A percentile compares a stretch with the other conserved stretches of the same genome.
These are phyloP conservation scores for Botrytis hyacinthi DNA, from an alignment of 2,329 filamentous ascomycete genomes.

Conservation along the genomic window DNA sequence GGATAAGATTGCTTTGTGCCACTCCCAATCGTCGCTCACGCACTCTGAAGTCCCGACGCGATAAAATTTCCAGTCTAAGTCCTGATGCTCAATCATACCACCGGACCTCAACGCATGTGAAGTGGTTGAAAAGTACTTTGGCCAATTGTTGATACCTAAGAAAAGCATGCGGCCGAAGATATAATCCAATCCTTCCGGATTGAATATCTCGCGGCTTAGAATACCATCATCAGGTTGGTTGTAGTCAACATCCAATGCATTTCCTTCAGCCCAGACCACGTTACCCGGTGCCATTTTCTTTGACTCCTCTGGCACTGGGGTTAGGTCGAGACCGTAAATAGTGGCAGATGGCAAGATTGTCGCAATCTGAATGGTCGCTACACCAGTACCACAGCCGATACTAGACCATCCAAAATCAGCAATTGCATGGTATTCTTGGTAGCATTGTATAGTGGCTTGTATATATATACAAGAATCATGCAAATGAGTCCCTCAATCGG, in stretches of 20 bases:
- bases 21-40: slow-evolving; percentile 12
- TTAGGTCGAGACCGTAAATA: slow-evolving; percentile 14
- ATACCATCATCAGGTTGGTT: not conserved
- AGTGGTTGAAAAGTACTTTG: slow-evolving; percentile 11
- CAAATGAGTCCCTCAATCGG: not conserved
- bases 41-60: slow-evolving; percentile 10
- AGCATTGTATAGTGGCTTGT: not conserved
- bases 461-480: not conserved
- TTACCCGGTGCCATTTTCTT: slow-evolving; percentile 5
- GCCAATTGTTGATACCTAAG: slow-evolving; percentile 16
- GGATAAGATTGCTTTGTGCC: slow-evolving; percentile 12
- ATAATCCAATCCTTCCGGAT: slow-evolving; percentile 2
- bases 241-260: slow-evolving; percentile 11
- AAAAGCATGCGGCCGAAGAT: slow-evolving; percentile 18
- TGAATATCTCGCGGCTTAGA: slow-evolving; percentile 15
- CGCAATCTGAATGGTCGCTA: slow-evolving; percentile 14
- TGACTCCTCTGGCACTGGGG: slow-evolving; percentile 5
- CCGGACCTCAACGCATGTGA: slow-evolving; percentile 8
- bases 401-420: not conserved
- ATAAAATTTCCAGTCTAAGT: slow-evolving; percentile 21
- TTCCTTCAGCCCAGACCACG: slow-evolving; percentile 11
- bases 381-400: slow-evolving; percentile 16
- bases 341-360: slow-evolving; percentile 11
- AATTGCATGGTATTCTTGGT: not conserved
- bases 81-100: slow-evolving; percentile 19